These are phyloP conservation scores for Saccharomycopsis hybrid DNA, from an alignment of 1,139 yeast genomes.

Conservation along the genomic window DNA sequence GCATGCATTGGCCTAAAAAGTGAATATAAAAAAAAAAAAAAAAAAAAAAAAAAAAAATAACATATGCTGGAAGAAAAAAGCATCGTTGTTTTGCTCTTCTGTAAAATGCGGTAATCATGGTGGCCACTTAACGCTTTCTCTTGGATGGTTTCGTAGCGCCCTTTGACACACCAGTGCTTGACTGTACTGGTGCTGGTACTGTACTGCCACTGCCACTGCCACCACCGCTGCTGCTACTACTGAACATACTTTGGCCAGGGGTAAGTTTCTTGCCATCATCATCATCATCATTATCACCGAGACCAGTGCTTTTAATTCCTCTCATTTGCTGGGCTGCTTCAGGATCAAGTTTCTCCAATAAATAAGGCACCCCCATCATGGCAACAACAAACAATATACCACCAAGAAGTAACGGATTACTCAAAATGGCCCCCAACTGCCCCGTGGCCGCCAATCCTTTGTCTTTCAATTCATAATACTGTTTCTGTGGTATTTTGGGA, in stretches of 20 bases:
- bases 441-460: conserved; percentile 21
- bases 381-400: conserved; percentile 11
- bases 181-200: too few species aligned
- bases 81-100: too few species aligned
- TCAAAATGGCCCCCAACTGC: conserved; percentile 17
- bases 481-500: conserved; percentile 6
- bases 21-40: too few species aligned
- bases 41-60: too few species aligned
- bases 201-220: too few species aligned
- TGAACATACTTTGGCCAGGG: not conserved
- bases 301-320: not conserved
- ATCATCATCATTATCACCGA: not conserved
- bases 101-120: too few species aligned
- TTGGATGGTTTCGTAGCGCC: too few species aligned
- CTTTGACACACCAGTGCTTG: too few species aligned
- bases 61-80: too few species aligned
- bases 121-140: too few species aligned
- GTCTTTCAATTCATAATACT: conserved; percentile 18
- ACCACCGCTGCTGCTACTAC: not conserved
- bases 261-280: not conserved
- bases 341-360: conserved; percentile 19
- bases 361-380: conserved; percentile 10
- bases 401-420: conserved; percentile 14
- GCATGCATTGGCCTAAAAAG: too few species aligned
- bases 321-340: conserved; percentile 17